A percentile compares a stretch with the other conserved stretches of the same genome.
phyloP scores from a whole-genome alignment of 179 eudicot genomes.

The Heliamphora ciliata region DNA sequence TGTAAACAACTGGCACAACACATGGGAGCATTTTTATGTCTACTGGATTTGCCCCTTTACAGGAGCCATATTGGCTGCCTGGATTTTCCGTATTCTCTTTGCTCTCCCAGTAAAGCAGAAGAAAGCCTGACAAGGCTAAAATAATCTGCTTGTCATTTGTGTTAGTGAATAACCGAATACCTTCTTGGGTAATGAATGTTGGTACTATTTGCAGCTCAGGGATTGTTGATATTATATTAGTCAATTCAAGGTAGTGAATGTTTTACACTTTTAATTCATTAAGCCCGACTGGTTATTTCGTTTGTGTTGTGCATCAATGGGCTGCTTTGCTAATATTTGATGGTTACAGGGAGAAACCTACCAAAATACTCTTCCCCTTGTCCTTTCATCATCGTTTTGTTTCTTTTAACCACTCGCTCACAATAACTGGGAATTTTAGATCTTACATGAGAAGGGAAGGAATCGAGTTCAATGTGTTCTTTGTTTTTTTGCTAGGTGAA shows the following conservation, averaged over 20 bases:
- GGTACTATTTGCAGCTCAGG: too few species aligned
- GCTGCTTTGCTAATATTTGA: too few species aligned
- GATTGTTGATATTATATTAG: neutral
- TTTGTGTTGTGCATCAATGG: too few species aligned
- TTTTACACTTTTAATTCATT: neutral
- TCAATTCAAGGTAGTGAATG: neutral
- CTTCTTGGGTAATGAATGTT: neutral
- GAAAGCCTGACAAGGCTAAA: slow-evolving; percentile 31
- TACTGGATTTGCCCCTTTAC: slow-evolving; percentile 85
- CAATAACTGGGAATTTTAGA: too few species aligned
- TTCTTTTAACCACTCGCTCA: neutral
- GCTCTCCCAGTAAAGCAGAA: slow-evolving; percentile 55
- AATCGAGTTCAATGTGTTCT: too few species aligned
- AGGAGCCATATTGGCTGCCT: slow-evolving; percentile 73
- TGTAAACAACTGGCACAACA: slow-evolving; percentile 56
- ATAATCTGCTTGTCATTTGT: neutral
- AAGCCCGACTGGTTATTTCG: too few species aligned
- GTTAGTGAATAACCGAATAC: neutral
- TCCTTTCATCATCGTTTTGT: neutral
- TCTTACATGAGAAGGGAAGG: too few species aligned
- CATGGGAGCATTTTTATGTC: slow-evolving; percentile 87
- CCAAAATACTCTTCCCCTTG: too few species aligned
- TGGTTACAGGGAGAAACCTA: too few species aligned
- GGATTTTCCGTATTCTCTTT: slow-evolving; percentile 53
- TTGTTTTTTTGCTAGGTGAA: too few species aligned